Base-by-base conservation (phyloP, 2,329 filamentous ascomycete species). In the Epicoccum nigrum region DNA sequence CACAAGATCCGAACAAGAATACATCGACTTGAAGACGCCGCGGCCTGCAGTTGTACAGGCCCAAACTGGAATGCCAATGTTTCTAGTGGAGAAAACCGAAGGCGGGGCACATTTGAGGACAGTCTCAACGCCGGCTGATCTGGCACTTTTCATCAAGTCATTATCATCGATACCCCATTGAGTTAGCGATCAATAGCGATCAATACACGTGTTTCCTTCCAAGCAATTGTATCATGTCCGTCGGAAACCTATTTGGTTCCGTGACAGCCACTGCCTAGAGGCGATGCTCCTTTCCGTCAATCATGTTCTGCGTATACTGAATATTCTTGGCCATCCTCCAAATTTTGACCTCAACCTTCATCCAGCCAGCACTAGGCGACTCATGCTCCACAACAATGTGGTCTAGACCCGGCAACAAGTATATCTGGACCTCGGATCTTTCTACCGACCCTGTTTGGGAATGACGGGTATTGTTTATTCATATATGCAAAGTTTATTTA, bases 91-190 rank as follows among this genome's bases (percentile, higher is more conserved):
- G 44, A 13, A 47, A n/a, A 47, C 49, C 8, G 7, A 43, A 13
- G 21, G 31, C 17, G 43, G 43, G 15, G 11, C 43, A 13, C 43
- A 25, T n/a, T 30, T 52, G n/a, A 47, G 43, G 21, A 52, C 23
- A 13, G 49, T 52, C 11, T 52, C 49, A 8, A 52, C 49, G 7
- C 49, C 49, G 17, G 49, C 49, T 19, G 43, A 52, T 34, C 43
- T 52, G 38, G 49, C 49, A 9, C 16, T 43, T 47, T 52, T 52
- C 32, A 52, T 52, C 31, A 30, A 41, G 30, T 52, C 49, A 34
- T 34, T 52, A 33, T 34, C 49, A 43, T 47, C 43, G 49, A 52
- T 47, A 52, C 49, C 49, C 49, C 49, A 47, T 34, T 52, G 49
- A 52, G 21, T 39, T 52, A 30, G 13, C 28, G 28, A 30, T 37